A percentile compares a stretch with the other conserved stretches of the same genome.
Evolutionary conservation across 305 asterid genomes (phyloP).

Genomic region (Fraxinus velutina): DNA sequence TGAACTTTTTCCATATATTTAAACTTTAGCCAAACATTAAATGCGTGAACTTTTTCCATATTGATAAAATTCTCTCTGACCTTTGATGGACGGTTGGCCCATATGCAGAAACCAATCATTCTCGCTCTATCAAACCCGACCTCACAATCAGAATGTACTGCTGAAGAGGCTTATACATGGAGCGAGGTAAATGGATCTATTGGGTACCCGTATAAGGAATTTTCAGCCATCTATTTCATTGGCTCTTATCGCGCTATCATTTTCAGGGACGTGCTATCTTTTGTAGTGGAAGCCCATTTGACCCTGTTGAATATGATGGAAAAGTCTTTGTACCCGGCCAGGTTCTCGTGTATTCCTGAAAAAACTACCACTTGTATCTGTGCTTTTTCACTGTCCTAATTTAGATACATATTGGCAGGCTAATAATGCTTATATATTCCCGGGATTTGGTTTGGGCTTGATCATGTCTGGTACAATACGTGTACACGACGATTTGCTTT

Average conservation of each 20-base stretch:
- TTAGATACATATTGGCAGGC: conserved; percentile 42
- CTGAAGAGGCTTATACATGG: conserved; percentile 97
- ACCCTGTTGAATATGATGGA: conserved; percentile 69
- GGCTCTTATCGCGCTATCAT: neutral
- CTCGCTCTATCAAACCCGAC: conserved; percentile 95
- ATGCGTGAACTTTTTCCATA: neutral
- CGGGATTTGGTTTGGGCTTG: conserved; percentile 88
- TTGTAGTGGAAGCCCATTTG: conserved; percentile 94
- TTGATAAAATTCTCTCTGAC: neutral
- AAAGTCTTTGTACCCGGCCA: conserved; percentile 68
- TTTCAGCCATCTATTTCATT: neutral
- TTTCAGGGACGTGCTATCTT: conserved; percentile 77
- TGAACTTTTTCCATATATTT: neutral
- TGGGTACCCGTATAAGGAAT: neutral
- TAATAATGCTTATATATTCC: conserved; percentile 89
- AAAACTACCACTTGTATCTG: neutral
- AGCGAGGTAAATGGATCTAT: conserved; percentile 50
- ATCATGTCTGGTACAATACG: conserved; percentile 91
- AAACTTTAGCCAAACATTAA: neutral
- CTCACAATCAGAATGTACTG: conserved; percentile 92
- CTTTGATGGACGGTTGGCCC: neutral
- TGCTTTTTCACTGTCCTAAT: conserved; percentile 2
- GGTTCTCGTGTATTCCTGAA: conserved; percentile 42
- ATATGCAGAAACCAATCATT: conserved; percentile 76
- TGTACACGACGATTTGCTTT: conserved; percentile 78